These are phyloP conservation scores for Periconia digitata DNA, from an alignment of 2,329 filamentous ascomycete species.

Conservation along the genomic window DNA sequence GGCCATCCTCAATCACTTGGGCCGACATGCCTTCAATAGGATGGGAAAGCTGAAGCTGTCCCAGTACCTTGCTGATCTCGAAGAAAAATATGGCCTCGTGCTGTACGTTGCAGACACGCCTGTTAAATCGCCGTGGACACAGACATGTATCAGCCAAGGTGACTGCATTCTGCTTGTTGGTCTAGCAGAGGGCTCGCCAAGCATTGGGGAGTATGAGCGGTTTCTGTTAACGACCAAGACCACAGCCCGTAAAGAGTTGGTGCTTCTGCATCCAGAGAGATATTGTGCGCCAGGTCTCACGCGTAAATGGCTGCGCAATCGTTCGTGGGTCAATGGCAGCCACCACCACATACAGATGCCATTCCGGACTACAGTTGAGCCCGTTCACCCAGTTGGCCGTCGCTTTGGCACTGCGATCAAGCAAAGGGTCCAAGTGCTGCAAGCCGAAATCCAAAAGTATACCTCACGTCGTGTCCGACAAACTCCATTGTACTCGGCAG, in stretches of 20 bases:
- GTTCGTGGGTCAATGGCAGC: conserved; percentile 96
- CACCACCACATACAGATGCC: conserved; percentile 98
- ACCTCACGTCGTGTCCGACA: conserved; percentile 91
- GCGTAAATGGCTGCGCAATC: conserved; percentile 81
- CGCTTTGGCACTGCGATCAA: conserved; percentile 85
- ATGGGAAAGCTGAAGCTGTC: conserved; percentile 97
- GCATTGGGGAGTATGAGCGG: conserved; percentile 93
- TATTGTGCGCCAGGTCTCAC: conserved; percentile 86
- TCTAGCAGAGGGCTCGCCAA: conserved; percentile 83
- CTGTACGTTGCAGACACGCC: conserved; percentile 96
- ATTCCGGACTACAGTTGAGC: conserved; percentile 74
- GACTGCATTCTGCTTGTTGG: conserved; percentile 95
- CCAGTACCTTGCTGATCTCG: conserved; percentile 92
- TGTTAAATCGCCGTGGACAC: conserved; percentile 96
- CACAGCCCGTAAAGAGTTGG: conserved; percentile 88
- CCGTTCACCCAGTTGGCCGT: conserved; percentile 72
- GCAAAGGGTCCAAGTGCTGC: conserved; percentile 88
- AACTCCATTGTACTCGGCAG: conserved; percentile 83
- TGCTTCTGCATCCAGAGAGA: conserved; percentile 84
- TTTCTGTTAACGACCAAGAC: conserved; percentile 97
- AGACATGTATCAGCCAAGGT: conserved; percentile 94
- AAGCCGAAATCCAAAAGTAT: conserved; percentile 98
- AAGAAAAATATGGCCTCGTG: conserved; percentile 95
- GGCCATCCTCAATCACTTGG: conserved; percentile 90
- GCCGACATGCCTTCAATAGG: conserved; percentile 92